Conservation (phyloP, 2,329 filamentous ascomycete genomes). For the Acrodontium crateriforme region DNA sequence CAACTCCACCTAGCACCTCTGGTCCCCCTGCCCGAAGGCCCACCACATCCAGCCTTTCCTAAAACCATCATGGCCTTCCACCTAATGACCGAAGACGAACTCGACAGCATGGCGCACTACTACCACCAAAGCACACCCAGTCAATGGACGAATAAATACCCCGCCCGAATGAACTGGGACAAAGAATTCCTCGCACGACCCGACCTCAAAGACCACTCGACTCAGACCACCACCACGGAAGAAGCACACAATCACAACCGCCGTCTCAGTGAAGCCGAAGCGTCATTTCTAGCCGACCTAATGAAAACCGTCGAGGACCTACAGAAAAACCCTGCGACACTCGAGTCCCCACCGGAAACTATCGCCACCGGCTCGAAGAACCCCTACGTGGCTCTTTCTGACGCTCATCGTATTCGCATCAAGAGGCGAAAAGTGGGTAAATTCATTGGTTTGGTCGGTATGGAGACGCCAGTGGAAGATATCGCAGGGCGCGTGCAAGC, state of each 20-base stretch:
- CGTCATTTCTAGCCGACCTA: conserved; percentile 7
- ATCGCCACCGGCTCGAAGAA: conserved; percentile 2
- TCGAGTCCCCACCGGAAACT: conserved; percentile 2
- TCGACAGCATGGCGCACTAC: conserved; percentile 56
- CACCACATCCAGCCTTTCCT: conserved; percentile 53
- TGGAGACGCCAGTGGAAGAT: conserved; percentile 39
- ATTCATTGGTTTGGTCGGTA: conserved; percentile 58
- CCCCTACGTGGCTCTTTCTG: conserved; percentile 19
- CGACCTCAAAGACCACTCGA: neutral
- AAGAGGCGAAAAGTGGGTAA: conserved; percentile 59
- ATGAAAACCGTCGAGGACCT: conserved; percentile 25
- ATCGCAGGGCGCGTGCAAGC: conserved; percentile 27
- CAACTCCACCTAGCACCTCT: conserved; percentile 52
- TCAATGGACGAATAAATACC: conserved; percentile 46
- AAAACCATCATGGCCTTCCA: conserved; percentile 55
- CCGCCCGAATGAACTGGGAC: conserved; percentile 53
- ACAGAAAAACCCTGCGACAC: too few relatives aligned
- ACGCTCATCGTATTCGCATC: conserved; percentile 28
- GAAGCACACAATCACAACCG: neutral
- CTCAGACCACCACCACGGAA: neutral
- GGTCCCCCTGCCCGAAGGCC: conserved; percentile 41
- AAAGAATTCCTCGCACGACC: conserved; percentile 24
- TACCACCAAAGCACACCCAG: conserved; percentile 56
- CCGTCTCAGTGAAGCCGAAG: neutral
- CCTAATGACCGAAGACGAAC: conserved; percentile 56